phyloP scores from a whole-genome alignment of 139 green algal species.

The Chlamydomonas schloesseri region DNA sequence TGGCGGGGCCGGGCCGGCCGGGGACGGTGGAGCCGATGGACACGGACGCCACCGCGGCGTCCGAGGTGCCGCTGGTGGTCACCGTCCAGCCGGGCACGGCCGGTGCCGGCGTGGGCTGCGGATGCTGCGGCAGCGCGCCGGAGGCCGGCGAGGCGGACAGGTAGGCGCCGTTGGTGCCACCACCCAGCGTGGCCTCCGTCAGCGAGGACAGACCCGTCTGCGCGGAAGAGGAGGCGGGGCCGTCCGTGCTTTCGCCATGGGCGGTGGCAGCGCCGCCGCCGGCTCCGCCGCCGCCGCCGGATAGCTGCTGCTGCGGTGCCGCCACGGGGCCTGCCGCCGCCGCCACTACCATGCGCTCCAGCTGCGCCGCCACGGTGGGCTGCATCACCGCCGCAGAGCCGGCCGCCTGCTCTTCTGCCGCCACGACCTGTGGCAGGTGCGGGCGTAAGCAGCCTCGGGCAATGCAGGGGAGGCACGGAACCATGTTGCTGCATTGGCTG shows the following conservation, averaged over 20 bases:
- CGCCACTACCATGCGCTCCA: constrained; percentile 39
- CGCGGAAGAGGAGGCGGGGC: neutral
- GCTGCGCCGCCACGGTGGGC: constrained; percentile 11
- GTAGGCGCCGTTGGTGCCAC: no score
- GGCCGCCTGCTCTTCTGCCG: constrained; percentile 14
- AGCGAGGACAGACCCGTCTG: no score
- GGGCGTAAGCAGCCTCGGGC: no score
- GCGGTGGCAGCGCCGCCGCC: neutral
- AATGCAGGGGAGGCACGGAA: no score
- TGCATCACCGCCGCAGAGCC: neutral
- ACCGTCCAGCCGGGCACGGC: neutral
- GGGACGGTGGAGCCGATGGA: neutral
- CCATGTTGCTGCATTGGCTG: no score
- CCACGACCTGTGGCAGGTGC: constrained; percentile 16
- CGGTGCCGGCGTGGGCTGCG: neutral
- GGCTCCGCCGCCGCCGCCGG: neutral
- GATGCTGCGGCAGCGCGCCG: neutral
- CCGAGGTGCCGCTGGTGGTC: neutral
- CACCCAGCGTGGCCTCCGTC: no score
- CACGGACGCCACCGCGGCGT: neutral
- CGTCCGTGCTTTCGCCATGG: neutral
- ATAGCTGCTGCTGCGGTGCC: neutral
- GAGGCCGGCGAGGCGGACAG: neutral
- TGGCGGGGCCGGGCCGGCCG: neutral
- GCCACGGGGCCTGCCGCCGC: neutral